Evolutionary conservation across 768 basidiomycete species (phyloP).

Genomic region (Mycena kentingensis): DNA sequence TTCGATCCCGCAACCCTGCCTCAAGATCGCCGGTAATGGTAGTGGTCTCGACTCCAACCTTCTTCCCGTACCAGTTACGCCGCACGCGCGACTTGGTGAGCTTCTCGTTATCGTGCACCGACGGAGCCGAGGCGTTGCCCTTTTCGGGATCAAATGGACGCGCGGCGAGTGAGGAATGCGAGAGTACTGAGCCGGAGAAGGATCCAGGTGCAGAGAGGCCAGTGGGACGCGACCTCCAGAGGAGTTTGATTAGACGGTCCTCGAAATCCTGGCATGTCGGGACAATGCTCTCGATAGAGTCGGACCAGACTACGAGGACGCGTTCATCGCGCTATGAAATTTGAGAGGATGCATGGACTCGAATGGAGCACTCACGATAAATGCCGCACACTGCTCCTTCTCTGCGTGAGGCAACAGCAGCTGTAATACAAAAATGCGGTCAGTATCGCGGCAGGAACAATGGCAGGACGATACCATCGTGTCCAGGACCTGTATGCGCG

Average conservation of each 20-base stretch:
- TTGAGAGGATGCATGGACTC: background rate
- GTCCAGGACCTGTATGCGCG: slow-evolving; percentile 83
- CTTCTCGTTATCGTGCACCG: slow-evolving; percentile 7
- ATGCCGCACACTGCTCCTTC: slow-evolving; percentile 86
- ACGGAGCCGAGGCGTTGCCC: background rate
- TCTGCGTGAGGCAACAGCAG: slow-evolving; percentile 75
- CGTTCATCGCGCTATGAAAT: slow-evolving; percentile 70
- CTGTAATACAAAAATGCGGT: too few relatives aligned
- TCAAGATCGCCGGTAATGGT: slow-evolving; percentile 32
- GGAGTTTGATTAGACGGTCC: slow-evolving; percentile 75
- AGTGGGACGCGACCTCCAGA: slow-evolving; percentile 60
- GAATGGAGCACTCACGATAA: slow-evolving; percentile 59
- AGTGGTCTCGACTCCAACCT: slow-evolving; percentile 41
- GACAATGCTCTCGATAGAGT: slow-evolving; percentile 76
- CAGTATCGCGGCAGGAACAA: too few relatives aligned
- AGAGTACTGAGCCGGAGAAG: slow-evolving; percentile 26
- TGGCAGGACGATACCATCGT: too few relatives aligned
- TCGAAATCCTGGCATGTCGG: slow-evolving; percentile 74
- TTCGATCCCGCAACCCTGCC: slow-evolving; percentile 18
- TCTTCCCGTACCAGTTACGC: slow-evolving; percentile 65
- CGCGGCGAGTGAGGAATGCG: slow-evolving; percentile 29
- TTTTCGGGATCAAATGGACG: slow-evolving; percentile 37
- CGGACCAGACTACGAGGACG: slow-evolving; percentile 83
- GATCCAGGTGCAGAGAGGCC: slow-evolving; percentile 27
- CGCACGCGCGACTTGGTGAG: slow-evolving; percentile 35